phyloP scores from a whole-genome alignment of 2,329 filamentous ascomycete species.

The Hirsutella thompsonii region DNA sequence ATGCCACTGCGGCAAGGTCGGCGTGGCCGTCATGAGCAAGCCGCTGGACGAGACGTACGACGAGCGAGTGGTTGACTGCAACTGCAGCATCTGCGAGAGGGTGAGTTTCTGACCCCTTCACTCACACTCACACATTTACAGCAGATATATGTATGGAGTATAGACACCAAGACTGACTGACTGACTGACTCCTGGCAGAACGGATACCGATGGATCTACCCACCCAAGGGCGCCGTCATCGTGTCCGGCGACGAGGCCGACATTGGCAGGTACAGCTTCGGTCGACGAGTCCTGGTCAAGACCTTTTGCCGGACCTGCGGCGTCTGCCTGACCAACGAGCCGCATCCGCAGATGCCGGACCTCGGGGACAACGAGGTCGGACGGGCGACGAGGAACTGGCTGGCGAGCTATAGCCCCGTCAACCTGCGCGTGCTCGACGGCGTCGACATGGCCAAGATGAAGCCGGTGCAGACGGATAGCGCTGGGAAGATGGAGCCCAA shows the following conservation, averaged over 20 bases:
- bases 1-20: conserved; percentile 40
- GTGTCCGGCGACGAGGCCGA: conserved; percentile 25
- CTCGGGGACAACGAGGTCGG: neutral
- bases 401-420: conserved; percentile 13
- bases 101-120: conserved; percentile 13
- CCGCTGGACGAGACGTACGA: conserved; percentile 25
- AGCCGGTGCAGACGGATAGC: conserved; percentile 11
- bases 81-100: conserved; percentile 36
- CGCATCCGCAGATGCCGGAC: conserved; percentile 3
- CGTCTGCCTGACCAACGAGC: conserved; percentile 24
- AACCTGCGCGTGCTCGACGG: conserved; percentile 26
- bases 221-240: conserved; percentile 22
- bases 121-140: too few relatives aligned
- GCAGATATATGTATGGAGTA: too few relatives aligned
- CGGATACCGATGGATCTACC: conserved; percentile 32
- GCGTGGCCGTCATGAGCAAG: conserved; percentile 26
- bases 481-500: conserved; percentile 12
- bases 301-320: conserved; percentile 36
- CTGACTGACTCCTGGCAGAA: too few relatives aligned
- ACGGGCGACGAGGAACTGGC: conserved; percentile 8
- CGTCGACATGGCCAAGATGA: conserved; percentile 19
- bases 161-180: too few relatives aligned
- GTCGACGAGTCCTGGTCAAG: conserved; percentile 19
- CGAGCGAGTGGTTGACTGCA: conserved; percentile 26
- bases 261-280: conserved; percentile 25